Conservation (phyloP, 805 yeast species). For the Metschnikowia gelsemii region DNA sequence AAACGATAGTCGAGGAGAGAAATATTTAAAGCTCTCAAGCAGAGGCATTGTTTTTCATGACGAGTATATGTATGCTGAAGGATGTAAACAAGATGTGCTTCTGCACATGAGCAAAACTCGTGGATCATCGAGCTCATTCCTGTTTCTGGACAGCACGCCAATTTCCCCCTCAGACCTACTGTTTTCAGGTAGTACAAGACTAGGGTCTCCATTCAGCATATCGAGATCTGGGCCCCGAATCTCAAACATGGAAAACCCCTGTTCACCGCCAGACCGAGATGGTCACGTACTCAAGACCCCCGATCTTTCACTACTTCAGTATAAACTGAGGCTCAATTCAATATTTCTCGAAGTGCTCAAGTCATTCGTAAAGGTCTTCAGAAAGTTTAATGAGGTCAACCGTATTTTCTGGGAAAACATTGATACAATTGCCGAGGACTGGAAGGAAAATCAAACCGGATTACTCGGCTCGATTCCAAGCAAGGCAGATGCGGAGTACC, state of each 20-base stretch:
- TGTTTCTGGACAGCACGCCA: slow-evolving; percentile 2
- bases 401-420: slow-evolving; percentile 27
- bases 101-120: slow-evolving; percentile 16
- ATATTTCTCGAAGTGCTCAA: slow-evolving; percentile 38
- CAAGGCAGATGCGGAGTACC: slow-evolving; percentile 32
- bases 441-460: slow-evolving; percentile 10
- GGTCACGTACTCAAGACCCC: slow-evolving; percentile 29
- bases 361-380: slow-evolving; percentile 31
- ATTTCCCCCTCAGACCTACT: slow-evolving; percentile 3
- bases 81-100: slow-evolving; percentile 30
- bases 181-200: background rate
- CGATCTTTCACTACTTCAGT: slow-evolving; percentile 30
- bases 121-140: background rate
- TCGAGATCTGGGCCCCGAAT: background rate
- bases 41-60: slow-evolving; percentile 37
- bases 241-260: background rate
- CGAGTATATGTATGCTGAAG: slow-evolving; percentile 26
- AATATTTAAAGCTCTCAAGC: slow-evolving; percentile 16
- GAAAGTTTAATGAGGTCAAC: slow-evolving; percentile 30
- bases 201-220: slow-evolving; percentile 5
- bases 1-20: slow-evolving; percentile 35
- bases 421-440: slow-evolving; percentile 30
- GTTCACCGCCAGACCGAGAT: background rate
- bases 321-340: slow-evolving; percentile 32
- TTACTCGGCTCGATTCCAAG: slow-evolving; percentile 28